These are phyloP conservation scores for Lasiodiplodia hormozganensis DNA, from an alignment of 2,329 filamentous ascomycete genomes.

Conservation along the genomic window DNA sequence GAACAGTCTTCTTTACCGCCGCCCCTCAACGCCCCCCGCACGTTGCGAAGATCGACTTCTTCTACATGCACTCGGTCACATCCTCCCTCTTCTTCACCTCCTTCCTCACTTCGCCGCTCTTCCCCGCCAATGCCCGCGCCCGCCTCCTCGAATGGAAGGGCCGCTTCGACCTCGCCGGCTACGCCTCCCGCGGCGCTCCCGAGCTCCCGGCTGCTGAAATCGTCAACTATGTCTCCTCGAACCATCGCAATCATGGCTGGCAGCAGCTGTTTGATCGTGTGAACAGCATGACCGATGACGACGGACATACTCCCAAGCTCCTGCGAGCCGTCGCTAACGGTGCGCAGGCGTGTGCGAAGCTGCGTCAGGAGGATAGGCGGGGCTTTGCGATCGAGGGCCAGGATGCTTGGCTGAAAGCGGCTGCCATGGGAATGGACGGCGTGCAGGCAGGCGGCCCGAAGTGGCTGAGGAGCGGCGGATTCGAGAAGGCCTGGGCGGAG, in stretches of 20 bases:
- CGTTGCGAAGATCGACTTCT: constrained; percentile 81
- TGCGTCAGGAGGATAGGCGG: neutral
- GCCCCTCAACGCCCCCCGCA: constrained; percentile 71
- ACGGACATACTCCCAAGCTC: constrained; percentile 83
- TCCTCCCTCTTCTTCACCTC: constrained; percentile 74
- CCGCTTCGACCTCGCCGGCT: constrained; percentile 75
- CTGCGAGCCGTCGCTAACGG: constrained; percentile 73
- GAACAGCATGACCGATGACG: constrained; percentile 63
- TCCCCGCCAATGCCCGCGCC: constrained; percentile 66
- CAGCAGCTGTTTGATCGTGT: constrained; percentile 54
- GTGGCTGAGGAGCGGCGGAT: constrained; percentile 70
- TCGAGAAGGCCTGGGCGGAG: constrained; percentile 69
- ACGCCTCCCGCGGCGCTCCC: constrained; percentile 72
- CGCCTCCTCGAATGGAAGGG: constrained; percentile 84
- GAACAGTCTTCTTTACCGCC: constrained; percentile 60
- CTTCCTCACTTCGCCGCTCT: constrained; percentile 66
- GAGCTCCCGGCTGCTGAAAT: constrained; percentile 56
- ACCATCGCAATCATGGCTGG: constrained; percentile 46
- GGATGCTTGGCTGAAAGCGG: constrained; percentile 66
- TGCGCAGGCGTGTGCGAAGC: constrained; percentile 52
- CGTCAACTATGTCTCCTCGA: neutral
- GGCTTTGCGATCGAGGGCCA: constrained; percentile 48
- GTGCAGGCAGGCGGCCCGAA: constrained; percentile 59
- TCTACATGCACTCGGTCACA: constrained; percentile 79
- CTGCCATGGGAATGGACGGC: constrained; percentile 68